Evolutionary conservation across 192 early-diverging fungal genomes (phyloP), one percentile per base, ranked within the genome.

Genomic region (Obelidium mucronatum): DNA sequence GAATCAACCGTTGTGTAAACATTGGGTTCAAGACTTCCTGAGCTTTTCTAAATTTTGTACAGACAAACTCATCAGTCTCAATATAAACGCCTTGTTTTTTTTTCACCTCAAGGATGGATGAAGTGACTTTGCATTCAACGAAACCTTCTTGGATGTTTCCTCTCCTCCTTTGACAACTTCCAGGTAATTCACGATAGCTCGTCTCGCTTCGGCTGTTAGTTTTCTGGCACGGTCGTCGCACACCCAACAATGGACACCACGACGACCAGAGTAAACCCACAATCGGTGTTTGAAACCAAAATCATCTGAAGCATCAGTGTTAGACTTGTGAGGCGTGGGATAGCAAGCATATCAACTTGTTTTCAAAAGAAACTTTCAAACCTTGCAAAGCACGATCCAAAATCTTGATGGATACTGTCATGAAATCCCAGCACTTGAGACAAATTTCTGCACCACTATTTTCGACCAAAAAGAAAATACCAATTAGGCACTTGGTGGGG

Each of bases 241-340:
- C 26, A 99, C 92, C 97, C 97, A 99, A 85, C 96, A 97, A 89
- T 99, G 97, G 42, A 98, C 93, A 76, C 97, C 97, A 81, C 97
- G 94, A 64, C 97, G 92, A 67, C 97, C 97, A 71, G 91, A 93
- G 70, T 96, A 99, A 2, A 96, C 94, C 97, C 97, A 99, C 52
- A 99, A 80, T 8, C 96, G 71, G 54, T 97, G 90, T 69, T 92
- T 86, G 79, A 98, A 99, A 2, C 96, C 97, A 87, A 99, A 99
- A 84, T 99, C 96, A 34, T 96, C 96, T 85, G 63, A 81, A 66
- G 15, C 15, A 36, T 56, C 1, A 72, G 52, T 64, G 13, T 8
- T 30, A 30, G 33, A 36, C 30, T 11, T 26, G 31, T 62, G 34
- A 8, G 48, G 48, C 48, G 48, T 51, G 48, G 22, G 8, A 13